phyloP scores from a whole-genome alignment of 305 asterid species.

The Nicotiana rustica region DNA sequence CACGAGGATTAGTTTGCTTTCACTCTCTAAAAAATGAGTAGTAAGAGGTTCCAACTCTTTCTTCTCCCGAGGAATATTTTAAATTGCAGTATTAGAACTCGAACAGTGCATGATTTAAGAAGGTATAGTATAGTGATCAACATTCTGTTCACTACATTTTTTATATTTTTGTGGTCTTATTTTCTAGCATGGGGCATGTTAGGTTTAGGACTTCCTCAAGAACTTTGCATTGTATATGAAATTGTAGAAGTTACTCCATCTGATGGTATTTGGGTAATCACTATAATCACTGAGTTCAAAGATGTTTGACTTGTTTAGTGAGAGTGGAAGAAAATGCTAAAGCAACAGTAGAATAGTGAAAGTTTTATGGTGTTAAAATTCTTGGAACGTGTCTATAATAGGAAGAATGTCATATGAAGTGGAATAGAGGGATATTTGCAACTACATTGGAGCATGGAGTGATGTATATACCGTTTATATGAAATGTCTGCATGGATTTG shows the following conservation, averaged over 20 bases:
- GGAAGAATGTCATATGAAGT: slow-evolving; percentile 25
- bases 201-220: neutral
- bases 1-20: neutral
- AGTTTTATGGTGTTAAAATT: neutral
- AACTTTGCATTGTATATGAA: neutral
- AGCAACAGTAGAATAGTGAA: slow-evolving; percentile 14
- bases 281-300: neutral
- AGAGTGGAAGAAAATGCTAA: neutral
- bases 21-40: neutral
- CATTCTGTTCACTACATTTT: slow-evolving; percentile 27
- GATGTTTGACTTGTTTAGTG: neutral
- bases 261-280: neutral
- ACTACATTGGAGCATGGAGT: neutral
- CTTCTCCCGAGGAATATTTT: neutral
- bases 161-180: neutral
- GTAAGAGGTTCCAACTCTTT: neutral
- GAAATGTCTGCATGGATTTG: neutral
- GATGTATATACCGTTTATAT: neutral
- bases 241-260: neutral
- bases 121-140: neutral
- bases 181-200: slow-evolving; percentile 7
- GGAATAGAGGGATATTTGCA: neutral
- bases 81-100: neutral
- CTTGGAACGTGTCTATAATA: neutral
- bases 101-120: neutral